Evolutionary conservation across 768 basidiomycete species (phyloP).

Genomic region (Infundibulicybe gibba): DNA sequence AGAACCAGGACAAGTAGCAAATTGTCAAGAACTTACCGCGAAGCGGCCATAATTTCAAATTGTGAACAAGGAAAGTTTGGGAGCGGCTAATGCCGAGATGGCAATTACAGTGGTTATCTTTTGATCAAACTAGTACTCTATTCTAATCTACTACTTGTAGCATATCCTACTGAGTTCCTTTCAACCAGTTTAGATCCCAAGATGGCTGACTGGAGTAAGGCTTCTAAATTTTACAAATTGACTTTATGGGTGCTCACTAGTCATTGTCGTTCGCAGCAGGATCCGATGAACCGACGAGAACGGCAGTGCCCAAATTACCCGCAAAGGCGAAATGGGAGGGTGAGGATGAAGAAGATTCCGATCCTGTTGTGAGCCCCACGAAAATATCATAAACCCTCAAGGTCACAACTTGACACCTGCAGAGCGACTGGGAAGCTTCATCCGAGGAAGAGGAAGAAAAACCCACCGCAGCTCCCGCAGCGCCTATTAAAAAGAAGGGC

Average conservation of each 20-base stretch:
- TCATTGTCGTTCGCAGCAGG: conserved; percentile 19
- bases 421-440: conserved; percentile 97
- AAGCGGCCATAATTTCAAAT: too few species aligned
- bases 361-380: conserved; percentile 59
- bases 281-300: conserved; percentile 24
- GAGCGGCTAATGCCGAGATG: too few species aligned
- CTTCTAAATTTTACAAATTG: conserved; percentile 2
- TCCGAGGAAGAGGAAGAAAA: conserved; percentile 67
- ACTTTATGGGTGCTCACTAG: conserved; percentile 1
- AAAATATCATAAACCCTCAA: conserved; percentile 3
- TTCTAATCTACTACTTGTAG: conserved; percentile 4
- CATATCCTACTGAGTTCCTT: conserved; percentile 9
- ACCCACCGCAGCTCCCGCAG: conserved; percentile 41
- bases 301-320: conserved; percentile 15
- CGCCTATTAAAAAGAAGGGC: conserved; percentile 88
- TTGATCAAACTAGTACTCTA: not conserved
- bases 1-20: too few species aligned
- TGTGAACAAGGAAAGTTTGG: too few species aligned
- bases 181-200: conserved; percentile 4
- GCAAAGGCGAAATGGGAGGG: conserved; percentile 78
- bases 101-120: not conserved
- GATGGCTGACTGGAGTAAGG: conserved; percentile 41
- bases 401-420: conserved; percentile 7
- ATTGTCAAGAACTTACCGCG: too few species aligned
- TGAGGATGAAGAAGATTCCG: conserved; percentile 86